A percentile compares a stretch with the other conserved stretches of the same genome.
Conservation (phyloP, 257 asterid genomes). For the Penstemon newberryi region DNA sequence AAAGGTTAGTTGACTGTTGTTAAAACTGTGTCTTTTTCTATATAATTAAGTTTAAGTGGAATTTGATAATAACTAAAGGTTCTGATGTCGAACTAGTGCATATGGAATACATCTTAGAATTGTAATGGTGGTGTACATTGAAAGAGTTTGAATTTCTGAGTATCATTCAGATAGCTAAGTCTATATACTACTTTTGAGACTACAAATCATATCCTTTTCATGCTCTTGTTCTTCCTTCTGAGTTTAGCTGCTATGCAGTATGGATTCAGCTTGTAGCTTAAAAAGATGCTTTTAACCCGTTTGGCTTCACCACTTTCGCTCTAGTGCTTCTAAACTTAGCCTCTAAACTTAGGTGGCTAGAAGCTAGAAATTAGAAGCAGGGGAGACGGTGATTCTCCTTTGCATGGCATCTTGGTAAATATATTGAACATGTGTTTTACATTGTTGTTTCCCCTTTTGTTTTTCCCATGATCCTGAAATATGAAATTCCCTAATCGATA, state of each 20-base stretch:
- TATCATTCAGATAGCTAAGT: conserved; percentile 6
- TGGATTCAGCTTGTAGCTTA: not conserved
- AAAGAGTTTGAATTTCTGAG: not conserved
- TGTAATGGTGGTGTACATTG: conserved; percentile 11
- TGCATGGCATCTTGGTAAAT: not conserved
- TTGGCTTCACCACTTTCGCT: too few species aligned
- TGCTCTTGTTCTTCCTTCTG: conserved; percentile 7
- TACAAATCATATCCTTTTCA: conserved; percentile 5
- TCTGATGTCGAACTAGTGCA: conserved; percentile 13
- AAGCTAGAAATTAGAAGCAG: too few species aligned
- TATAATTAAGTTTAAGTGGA: not conserved
- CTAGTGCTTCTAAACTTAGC: too few species aligned
- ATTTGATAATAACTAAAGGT: conserved; percentile 15
- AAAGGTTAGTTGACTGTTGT: conserved; percentile 20
- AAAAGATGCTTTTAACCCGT: too few species aligned
- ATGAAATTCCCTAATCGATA: not conserved
- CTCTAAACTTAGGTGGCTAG: too few species aligned
- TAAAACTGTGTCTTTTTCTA: not conserved
- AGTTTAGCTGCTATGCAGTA: conserved; percentile 6
- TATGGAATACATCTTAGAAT: not conserved
- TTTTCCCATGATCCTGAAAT: not conserved
- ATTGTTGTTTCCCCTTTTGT: not conserved
- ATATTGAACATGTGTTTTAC: not conserved
- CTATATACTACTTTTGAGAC: not conserved
- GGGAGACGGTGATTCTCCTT: not conserved